Base-by-base conservation (phyloP, 139 green algal genomes). In the Desmodesmus armatus region DNA sequence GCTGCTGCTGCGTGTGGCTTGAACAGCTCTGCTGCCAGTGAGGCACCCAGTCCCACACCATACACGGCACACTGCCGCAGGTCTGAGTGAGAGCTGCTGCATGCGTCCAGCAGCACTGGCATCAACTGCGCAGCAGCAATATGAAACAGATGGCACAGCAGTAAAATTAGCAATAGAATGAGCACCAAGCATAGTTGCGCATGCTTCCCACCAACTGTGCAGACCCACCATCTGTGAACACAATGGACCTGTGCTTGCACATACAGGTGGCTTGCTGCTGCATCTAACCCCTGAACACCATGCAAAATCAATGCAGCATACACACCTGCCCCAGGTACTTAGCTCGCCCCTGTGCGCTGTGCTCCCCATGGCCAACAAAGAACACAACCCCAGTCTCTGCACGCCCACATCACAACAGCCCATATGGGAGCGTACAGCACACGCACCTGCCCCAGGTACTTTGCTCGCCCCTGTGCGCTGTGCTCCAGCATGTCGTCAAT, bases 401-500 rank as follows among this genome's bases (percentile, higher is more conserved):
- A n/a, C n/a, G n/a, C n/a, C n/a, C n/a, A n/a, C n/a, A n/a, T n/a
- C n/a, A n/a, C n/a, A n/a, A n/a, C n/a, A n/a, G n/a, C n/a, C n/a
- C n/a, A n/a, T n/a, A n/a, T n/a, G n/a, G n/a, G n/a, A n/a, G n/a
- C n/a, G n/a, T n/a, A n/a, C n/a, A n/a, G n/a, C 47, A 13, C 47
- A 6, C 82, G 4, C 37, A 91, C 88, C 67, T 91, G 83, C 2
- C 47, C 35, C 43, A 90, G 83, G 71, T 96, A 96, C 88, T 97
- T 96, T 31, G 66, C 88, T 3, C 91, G 76, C 3, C 92, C 95
- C 27, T 88, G 88, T 9, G 93, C 82, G 2, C 86, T 92, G 90
- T 99, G 90, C 90, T 99, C 95, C 51, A 99, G 73, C 51, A 98
- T 89, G 87, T 99, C 96, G 65, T 99, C 96, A 74, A 99, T 93